Evolutionary conservation across 441 rosid genomes (phyloP).

Genomic region (Pelargonium myrrhifolium): DNA sequence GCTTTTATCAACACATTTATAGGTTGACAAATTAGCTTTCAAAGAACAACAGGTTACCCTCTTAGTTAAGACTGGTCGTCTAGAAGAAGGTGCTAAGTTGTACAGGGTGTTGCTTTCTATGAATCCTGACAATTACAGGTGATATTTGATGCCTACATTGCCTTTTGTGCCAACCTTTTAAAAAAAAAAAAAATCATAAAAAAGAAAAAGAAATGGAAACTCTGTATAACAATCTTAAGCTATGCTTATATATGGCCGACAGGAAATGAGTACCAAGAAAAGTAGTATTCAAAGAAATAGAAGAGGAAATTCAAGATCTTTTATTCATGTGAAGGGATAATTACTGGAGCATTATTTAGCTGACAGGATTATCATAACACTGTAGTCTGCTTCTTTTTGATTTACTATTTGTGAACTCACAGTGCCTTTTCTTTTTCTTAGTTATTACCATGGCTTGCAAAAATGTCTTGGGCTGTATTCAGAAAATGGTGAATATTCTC

Average conservation of each 20-base stretch:
- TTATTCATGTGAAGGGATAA: not conserved
- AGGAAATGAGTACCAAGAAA: not conserved
- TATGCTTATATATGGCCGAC: too few relatives aligned
- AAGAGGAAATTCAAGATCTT: not conserved
- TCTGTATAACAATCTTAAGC: too few relatives aligned
- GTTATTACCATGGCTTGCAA: constrained; percentile 92
- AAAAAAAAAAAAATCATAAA: too few relatives aligned
- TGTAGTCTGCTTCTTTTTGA: not conserved
- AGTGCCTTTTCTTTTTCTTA: constrained; percentile 28
- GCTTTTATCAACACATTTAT: constrained; percentile 21
- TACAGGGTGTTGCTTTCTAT: constrained; percentile 67
- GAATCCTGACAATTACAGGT: constrained; percentile 99
- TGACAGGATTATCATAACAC: not conserved
- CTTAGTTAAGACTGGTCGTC: constrained; percentile 59
- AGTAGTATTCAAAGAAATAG: not conserved
- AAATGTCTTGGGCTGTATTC: constrained; percentile 60
- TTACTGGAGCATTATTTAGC: not conserved
- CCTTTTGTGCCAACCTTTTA: too few relatives aligned
- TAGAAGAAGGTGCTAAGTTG: constrained; percentile 72
- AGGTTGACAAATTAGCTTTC: constrained; percentile 80
- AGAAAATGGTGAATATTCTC: constrained; percentile 54
- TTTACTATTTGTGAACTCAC: constrained; percentile 7
- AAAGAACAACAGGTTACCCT: constrained; percentile 89
- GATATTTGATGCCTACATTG: constrained; percentile 9
- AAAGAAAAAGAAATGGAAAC: too few relatives aligned